phyloP scores from a whole-genome alignment of 257 asterid species.

The Nyctanthes arbortristis region DNA sequence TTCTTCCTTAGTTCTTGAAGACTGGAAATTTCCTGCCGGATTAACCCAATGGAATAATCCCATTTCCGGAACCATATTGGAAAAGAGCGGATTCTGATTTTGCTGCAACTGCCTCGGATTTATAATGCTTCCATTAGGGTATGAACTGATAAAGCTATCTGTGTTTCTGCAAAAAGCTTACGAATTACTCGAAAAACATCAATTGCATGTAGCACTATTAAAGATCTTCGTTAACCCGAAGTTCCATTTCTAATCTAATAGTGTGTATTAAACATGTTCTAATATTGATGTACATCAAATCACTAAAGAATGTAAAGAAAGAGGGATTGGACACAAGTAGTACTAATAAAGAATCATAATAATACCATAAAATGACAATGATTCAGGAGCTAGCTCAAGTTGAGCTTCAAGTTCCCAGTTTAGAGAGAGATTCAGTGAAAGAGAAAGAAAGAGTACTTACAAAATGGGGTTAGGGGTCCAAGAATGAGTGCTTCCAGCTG shows the following conservation, averaged over 20 bases:
- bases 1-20: conserved; percentile 46
- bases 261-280: too few relatives aligned
- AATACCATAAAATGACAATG: too few relatives aligned
- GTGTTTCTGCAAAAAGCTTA: conserved; percentile 40
- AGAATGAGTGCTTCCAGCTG: conserved; percentile 31
- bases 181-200: too few relatives aligned
- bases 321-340: too few relatives aligned
- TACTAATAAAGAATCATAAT: background rate
- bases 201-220: too few relatives aligned
- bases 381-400: too few relatives aligned
- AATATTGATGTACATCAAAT: too few relatives aligned
- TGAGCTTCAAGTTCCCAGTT: background rate
- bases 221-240: too few relatives aligned
- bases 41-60: conserved; percentile 44
- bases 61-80: conserved; percentile 50
- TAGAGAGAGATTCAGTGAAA: conserved; percentile 19
- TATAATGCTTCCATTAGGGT: conserved; percentile 19
- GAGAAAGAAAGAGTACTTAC: conserved; percentile 55
- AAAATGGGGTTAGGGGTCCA: conserved; percentile 62
- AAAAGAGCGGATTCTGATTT: conserved; percentile 25
- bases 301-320: too few relatives aligned
- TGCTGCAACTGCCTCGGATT: conserved; percentile 31
- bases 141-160: conserved; percentile 26
- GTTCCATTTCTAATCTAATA: background rate
- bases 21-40: background rate